A percentile compares a stretch with the other conserved stretches of the same genome.
Conservation (phyloP, 768 basidiomycete species). For the Lactifluus hygrophoroides region DNA sequence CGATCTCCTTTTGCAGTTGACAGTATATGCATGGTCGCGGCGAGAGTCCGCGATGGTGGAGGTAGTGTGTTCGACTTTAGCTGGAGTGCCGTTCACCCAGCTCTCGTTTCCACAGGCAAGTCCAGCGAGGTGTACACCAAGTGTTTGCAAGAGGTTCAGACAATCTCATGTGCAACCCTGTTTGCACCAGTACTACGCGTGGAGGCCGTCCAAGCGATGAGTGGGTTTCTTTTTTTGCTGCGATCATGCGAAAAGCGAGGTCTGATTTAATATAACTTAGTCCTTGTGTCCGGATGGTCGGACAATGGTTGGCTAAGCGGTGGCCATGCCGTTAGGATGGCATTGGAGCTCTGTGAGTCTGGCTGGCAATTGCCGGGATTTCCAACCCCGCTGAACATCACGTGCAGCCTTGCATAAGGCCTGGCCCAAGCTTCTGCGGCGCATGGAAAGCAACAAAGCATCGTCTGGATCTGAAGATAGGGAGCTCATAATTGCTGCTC, state of each 20-base stretch:
- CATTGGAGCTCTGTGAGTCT: conserved; percentile 79
- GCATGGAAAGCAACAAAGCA: conserved; percentile 64
- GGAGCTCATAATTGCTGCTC: conserved; percentile 69
- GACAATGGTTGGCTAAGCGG: conserved; percentile 94
- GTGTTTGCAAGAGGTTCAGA: conserved; percentile 78
- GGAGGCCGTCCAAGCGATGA: conserved; percentile 92
- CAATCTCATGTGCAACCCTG: conserved; percentile 75
- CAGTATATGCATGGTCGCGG: conserved; percentile 89
- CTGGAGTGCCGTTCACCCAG: conserved; percentile 13
- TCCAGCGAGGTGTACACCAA: conserved; percentile 65
- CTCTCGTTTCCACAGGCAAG: conserved; percentile 39
- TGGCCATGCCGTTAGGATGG: conserved; percentile 96
- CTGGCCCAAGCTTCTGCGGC: conserved; percentile 72
- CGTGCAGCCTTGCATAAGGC: conserved; percentile 77
- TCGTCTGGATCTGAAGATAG: conserved; percentile 55
- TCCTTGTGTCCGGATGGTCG: conserved; percentile 89
- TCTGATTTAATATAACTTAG: conserved; percentile 38
- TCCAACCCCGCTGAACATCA: background rate
- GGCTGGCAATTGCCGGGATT: too few relatives aligned
- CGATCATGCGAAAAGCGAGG: background rate
- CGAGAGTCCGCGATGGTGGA: conserved; percentile 84
- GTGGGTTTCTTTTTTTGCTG: conserved; percentile 36
- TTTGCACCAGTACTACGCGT: conserved; percentile 78
- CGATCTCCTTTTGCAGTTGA: conserved; percentile 92
- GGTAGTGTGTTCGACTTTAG: conserved; percentile 39